Evolutionary conservation across 768 basidiomycete genomes (phyloP), one percentile per base, ranked within the genome.

Genomic region (Lactarius quietus): DNA sequence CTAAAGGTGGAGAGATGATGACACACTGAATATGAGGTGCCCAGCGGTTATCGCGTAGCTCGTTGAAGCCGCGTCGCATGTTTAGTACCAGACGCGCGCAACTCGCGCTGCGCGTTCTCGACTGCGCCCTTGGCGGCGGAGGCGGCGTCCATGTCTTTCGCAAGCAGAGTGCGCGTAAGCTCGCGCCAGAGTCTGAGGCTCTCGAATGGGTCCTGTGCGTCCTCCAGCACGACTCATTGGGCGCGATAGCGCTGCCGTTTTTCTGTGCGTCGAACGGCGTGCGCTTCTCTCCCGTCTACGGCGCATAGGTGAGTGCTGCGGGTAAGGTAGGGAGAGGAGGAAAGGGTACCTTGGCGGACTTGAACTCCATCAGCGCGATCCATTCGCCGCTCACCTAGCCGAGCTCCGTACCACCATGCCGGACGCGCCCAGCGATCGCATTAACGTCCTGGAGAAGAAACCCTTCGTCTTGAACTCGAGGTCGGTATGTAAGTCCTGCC

Each of bases 401-500:
- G 17, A 92, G 78, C 3, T 92, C 90, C 7, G 77, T 77, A 31
- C 79, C 77, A 15, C 83, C 81, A 57, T 80, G 83, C 68, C 88
- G 88, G 70, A 98, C 82, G 69, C 86, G 85, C 14, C 97, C 97
- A 6, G 85, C 76, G 64, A 99, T 84, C 41, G 89, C 87, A 73
- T 99, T 98, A 80, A 96, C 62, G 91, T 90, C 28, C 97, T 97
- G 1, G 94, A 95, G 78, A 98, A 97, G 82, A 96, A 98, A 26
- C 96, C 96, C 85, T 97, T 98, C 45, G 95, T 95, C 83, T 98
- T 98, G 82, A 98, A 99, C 70, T 98, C 94, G 41, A 98, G 78
- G 73, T 96, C 94, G 67, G 90, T 91, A 53, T 74, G 78, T 67
- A 92, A 74, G 23, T 86, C 86, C 52, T 86, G 85, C 71, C 85